Evolutionary conservation across 768 basidiomycete genomes (phyloP).

Genomic region (Phanerodontia chrysosporium): DNA sequence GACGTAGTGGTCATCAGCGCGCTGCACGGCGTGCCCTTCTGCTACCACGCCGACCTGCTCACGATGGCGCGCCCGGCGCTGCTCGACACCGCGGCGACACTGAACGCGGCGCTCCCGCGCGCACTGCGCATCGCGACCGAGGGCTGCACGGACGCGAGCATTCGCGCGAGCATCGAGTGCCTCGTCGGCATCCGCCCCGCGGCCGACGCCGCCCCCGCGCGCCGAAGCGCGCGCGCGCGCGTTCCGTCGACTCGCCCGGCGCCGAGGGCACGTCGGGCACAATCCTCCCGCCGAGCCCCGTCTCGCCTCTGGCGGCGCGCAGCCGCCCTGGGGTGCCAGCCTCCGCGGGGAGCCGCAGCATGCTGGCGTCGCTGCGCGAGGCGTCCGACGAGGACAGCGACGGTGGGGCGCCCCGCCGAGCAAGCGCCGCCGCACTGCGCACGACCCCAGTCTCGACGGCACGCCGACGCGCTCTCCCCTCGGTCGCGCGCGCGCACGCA

Average conservation of each 20-base stretch:
- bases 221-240: constrained; percentile 9
- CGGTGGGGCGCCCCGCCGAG: constrained; percentile 8
- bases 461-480: constrained; percentile 19
- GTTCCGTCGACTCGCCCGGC: background rate
- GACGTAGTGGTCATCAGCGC: constrained; percentile 63
- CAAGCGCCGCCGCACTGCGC: constrained; percentile 18
- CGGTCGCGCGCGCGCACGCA: constrained; percentile 5
- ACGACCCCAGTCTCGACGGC: constrained; percentile 12
- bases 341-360: background rate
- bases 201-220: background rate
- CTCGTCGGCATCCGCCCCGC: constrained; percentile 49
- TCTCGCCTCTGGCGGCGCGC: constrained; percentile 17
- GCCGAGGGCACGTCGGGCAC: background rate
- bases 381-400: constrained; percentile 12
- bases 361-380: constrained; percentile 18
- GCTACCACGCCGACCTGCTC: constrained; percentile 70
- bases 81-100: constrained; percentile 42
- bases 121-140: constrained; percentile 45
- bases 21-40: constrained; percentile 56
- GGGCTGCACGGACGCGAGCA: constrained; percentile 34
- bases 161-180: constrained; percentile 54
- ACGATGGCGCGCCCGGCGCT: constrained; percentile 57
- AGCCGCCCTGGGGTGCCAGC: background rate
- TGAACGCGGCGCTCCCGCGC: constrained; percentile 56
- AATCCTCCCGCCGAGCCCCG: constrained; percentile 11